phyloP scores from a whole-genome alignment of 1,284 basidiomycete species.

The Rhodotorula mucilaginosa region DNA sequence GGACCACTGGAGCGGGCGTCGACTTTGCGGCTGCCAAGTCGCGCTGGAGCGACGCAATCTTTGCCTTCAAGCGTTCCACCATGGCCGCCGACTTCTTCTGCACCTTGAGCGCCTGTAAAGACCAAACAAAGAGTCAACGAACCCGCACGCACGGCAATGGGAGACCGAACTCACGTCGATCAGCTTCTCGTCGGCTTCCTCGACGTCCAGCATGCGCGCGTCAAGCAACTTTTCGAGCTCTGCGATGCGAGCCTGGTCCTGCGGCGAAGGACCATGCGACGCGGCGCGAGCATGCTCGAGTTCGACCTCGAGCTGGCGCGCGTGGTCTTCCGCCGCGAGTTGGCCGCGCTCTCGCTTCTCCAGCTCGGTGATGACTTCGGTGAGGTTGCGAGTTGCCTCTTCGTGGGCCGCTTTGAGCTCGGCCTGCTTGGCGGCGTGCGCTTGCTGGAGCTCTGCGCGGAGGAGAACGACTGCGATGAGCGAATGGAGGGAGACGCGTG shows the following conservation, averaged over 20 bases:
- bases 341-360: conserved; percentile 17
- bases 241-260: conserved; percentile 13
- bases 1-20: background rate
- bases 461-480: background rate
- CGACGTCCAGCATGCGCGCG: conserved; percentile 25
- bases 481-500: too few species aligned
- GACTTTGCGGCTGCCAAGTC: conserved; percentile 31
- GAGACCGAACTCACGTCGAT: conserved; percentile 22
- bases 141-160: accelerated
- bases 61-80: conserved; percentile 37
- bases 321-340: conserved; percentile 13
- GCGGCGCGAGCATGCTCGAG: background rate
- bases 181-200: conserved; percentile 38
- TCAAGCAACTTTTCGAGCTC: conserved; percentile 30
- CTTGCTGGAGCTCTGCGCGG: conserved; percentile 1
- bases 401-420: background rate
- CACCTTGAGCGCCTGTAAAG: conserved; percentile 28
- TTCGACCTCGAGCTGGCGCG: conserved; percentile 4
- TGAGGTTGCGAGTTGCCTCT: conserved; percentile 8
- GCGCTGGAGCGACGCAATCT: conserved; percentile 30
- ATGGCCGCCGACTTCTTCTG: conserved; percentile 29
- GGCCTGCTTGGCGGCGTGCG: background rate
- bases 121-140: too few species aligned
- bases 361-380: conserved; percentile 13
- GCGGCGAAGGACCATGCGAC: background rate